These are phyloP conservation scores for Eucalyptus grandis DNA, from an alignment of 345 rosid genomes.

Conservation along the genomic window DNA sequence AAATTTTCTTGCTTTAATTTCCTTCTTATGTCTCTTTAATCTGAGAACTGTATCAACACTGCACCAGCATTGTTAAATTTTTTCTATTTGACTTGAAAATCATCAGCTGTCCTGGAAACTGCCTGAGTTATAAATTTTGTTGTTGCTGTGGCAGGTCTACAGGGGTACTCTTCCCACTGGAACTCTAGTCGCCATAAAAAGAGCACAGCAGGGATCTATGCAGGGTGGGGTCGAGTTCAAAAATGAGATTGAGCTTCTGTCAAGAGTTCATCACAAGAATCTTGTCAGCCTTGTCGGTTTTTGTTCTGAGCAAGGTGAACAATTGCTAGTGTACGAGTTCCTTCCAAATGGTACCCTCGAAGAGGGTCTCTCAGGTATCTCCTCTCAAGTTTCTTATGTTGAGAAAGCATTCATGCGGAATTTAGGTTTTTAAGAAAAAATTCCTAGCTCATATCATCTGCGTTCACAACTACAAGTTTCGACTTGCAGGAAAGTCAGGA, in stretches of 20 bases:
- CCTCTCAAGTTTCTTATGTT: background rate
- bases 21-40: background rate
- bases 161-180: conserved; percentile 54
- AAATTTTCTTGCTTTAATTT: background rate
- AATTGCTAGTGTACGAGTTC: conserved; percentile 66
- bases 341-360: conserved; percentile 54
- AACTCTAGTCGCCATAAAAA: conserved; percentile 51
- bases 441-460: background rate
- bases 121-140: background rate
- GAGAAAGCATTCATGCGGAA: background rate
- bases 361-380: conserved; percentile 64
- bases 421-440: background rate
- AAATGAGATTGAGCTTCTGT: conserved; percentile 82
- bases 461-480: background rate
- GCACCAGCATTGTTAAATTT: background rate
- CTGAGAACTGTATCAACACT: background rate
- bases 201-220: conserved; percentile 77
- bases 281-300: conserved; percentile 65
- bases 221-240: conserved; percentile 84
- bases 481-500: conserved; percentile 56
- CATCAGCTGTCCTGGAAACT: background rate
- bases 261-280: conserved; percentile 83
- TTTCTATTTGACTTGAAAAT: background rate
- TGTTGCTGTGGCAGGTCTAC: conserved; percentile 41
- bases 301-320: conserved; percentile 65